Evolutionary conservation across 73 alveolate genomes (phyloP).

Genomic region (Paramecium sexaurelia): DNA sequence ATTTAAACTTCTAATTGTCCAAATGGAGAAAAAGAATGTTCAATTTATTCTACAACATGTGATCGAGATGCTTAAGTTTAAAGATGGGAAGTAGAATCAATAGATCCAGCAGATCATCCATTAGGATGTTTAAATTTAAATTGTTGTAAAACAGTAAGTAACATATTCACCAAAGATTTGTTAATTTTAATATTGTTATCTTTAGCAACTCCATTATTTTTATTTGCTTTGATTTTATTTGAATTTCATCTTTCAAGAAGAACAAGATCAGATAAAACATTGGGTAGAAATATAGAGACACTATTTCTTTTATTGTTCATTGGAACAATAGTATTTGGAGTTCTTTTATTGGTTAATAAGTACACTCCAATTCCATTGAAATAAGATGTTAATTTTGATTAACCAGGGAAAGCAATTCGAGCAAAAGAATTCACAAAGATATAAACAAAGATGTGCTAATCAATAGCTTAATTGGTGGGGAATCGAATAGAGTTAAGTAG

Average conservation of each 20-base stretch:
- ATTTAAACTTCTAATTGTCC: not conserved
- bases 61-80: not conserved
- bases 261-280: constrained; percentile 15
- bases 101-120: constrained; percentile 46
- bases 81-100: not conserved
- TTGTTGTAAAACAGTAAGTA: constrained; percentile 28
- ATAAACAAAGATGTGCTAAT: not conserved
- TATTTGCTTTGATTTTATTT: constrained; percentile 35
- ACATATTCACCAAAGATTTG: not conserved
- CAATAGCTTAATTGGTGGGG: not conserved
- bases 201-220: not conserved
- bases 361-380: not conserved
- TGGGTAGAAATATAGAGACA: constrained; percentile 29
- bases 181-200: not conserved
- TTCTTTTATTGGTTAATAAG: not conserved
- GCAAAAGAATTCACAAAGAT: constrained; percentile 4
- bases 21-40: not conserved
- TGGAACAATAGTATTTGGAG: constrained; percentile 26
- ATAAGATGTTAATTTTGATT: not conserved
- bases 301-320: not conserved
- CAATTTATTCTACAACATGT: not conserved
- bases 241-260: constrained; percentile 41
- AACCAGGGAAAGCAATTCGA: not conserved
- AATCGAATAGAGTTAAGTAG: not conserved
- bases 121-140: constrained; percentile 28